Evolutionary conservation across 352 stramenopile species (phyloP).

Genomic region (Phytophthora quininea): DNA sequence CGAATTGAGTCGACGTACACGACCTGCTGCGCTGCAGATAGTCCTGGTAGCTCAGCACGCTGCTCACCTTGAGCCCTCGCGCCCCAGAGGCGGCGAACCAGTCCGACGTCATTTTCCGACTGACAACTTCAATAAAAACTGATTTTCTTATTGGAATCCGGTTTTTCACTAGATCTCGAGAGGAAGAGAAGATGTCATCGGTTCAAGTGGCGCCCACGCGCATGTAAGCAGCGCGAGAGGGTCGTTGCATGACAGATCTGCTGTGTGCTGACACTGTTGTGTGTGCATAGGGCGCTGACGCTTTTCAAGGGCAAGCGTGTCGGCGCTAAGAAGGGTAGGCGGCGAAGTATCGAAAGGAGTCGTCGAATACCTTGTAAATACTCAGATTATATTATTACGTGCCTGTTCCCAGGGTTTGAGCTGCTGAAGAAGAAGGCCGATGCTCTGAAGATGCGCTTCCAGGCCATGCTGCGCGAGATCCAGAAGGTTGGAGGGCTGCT

Average conservation of each 20-base stretch:
- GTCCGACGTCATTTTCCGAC: conserved; percentile 19
- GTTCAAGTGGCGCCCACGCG: conserved; percentile 78
- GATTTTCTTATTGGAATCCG: too few species aligned
- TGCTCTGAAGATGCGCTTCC: conserved; percentile 97
- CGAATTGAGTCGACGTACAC: conserved; percentile 35
- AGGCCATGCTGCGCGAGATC: conserved; percentile 88
- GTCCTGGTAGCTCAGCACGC: conserved; percentile 45
- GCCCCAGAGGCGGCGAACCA: conserved; percentile 58
- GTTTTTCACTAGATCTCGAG: neutral
- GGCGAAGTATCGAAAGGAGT: too few species aligned
- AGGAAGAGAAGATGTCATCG: conserved; percentile 35
- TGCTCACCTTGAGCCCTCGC: conserved; percentile 36
- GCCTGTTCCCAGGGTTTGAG: conserved; percentile 61
- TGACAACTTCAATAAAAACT: neutral
- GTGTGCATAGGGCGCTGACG: conserved; percentile 73
- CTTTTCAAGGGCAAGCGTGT: conserved; percentile 86
- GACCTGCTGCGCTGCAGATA: conserved; percentile 42
- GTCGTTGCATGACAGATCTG: neutral
- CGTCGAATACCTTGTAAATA: too few species aligned
- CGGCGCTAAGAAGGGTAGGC: conserved; percentile 84
- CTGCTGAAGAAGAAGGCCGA: conserved; percentile 98
- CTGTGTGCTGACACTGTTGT: conserved; percentile 12
- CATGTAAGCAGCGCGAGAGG: conserved; percentile 52
- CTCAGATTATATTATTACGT: too few species aligned
- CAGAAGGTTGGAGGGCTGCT: conserved; percentile 58